phyloP scores from a whole-genome alignment of 2,329 filamentous ascomycete genomes.

The Fusarium sarcochroum region DNA sequence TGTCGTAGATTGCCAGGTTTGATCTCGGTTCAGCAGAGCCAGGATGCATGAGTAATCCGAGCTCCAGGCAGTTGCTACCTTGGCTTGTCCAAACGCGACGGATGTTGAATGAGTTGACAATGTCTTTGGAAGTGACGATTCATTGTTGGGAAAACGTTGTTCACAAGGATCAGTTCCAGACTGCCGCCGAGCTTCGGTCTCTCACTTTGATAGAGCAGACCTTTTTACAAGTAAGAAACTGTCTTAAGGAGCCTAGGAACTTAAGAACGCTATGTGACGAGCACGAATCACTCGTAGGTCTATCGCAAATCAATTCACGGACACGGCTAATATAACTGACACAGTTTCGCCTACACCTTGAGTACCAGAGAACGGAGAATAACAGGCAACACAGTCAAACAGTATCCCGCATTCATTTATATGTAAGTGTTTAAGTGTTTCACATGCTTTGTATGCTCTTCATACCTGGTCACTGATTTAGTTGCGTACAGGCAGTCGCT shows the following conservation, averaged over 20 bases:
- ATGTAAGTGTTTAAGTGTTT: background rate
- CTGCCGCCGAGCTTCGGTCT: background rate
- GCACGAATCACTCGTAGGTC: background rate
- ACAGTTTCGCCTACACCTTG: too few relatives aligned
- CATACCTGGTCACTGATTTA: too few relatives aligned
- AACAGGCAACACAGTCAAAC: background rate
- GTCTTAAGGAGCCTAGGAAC: background rate
- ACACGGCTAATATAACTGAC: too few relatives aligned
- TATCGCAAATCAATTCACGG: too few relatives aligned
- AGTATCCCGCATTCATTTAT: background rate
- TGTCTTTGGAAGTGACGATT: background rate
- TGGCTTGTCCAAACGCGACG: too few relatives aligned
- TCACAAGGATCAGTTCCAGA: background rate
- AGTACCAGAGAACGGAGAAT: too few relatives aligned
- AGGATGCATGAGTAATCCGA: accelerated
- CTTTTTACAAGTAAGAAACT: background rate
- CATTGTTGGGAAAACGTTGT: constrained; percentile 10
- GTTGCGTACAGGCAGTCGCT: background rate
- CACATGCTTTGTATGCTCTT: too few relatives aligned
- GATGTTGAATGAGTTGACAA: background rate
- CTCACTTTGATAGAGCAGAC: background rate
- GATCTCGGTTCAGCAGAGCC: too few relatives aligned
- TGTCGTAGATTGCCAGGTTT: background rate
- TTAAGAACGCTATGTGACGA: constrained; percentile 2
- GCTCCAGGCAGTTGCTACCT: too few relatives aligned